Evolutionary conservation across 2,329 filamentous ascomycete genomes (phyloP).

Genomic region (Diaporthe amygdali): DNA sequence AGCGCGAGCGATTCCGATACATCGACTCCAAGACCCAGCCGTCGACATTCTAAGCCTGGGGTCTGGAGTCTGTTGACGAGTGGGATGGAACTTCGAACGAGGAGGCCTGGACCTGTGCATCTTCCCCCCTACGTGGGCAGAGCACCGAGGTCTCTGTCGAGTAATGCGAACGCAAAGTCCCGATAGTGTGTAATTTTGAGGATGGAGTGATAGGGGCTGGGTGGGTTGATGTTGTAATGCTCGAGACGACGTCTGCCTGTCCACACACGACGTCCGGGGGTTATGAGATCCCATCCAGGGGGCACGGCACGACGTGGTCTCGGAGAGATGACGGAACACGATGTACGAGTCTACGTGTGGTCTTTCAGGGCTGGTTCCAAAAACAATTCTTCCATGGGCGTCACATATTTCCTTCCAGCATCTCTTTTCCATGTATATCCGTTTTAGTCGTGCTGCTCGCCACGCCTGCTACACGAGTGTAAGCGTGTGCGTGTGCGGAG

Average conservation of each 20-base stretch:
- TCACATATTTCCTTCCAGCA: neutral
- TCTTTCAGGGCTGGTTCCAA: conserved; percentile 6
- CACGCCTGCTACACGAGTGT: neutral
- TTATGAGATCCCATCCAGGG: neutral
- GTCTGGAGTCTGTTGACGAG: neutral
- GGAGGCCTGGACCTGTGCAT: neutral
- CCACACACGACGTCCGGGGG: neutral
- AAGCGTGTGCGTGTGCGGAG: neutral
- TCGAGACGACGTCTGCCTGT: conserved; percentile 5
- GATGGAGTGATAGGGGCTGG: neutral
- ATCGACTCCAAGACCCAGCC: conserved; percentile 79
- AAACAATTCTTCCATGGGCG: neutral
- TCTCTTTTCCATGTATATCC: conserved; percentile 2
- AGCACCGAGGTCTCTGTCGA: neutral
- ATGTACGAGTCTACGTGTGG: neutral
- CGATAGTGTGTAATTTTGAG: neutral
- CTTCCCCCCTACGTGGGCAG: neutral
- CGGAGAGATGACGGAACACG: neutral
- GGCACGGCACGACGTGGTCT: neutral
- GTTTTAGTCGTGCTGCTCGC: conserved; percentile 2
- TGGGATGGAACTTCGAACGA: neutral
- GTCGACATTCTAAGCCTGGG: conserved; percentile 48
- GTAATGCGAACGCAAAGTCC: neutral
- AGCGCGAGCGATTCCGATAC: conserved; percentile 77
- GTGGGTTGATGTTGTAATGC: conserved; percentile 2